Evolutionary conservation across 371 early-diverging fungal genomes (phyloP), one percentile per base, ranked within the genome.

Genomic region (Circinella minor): DNA sequence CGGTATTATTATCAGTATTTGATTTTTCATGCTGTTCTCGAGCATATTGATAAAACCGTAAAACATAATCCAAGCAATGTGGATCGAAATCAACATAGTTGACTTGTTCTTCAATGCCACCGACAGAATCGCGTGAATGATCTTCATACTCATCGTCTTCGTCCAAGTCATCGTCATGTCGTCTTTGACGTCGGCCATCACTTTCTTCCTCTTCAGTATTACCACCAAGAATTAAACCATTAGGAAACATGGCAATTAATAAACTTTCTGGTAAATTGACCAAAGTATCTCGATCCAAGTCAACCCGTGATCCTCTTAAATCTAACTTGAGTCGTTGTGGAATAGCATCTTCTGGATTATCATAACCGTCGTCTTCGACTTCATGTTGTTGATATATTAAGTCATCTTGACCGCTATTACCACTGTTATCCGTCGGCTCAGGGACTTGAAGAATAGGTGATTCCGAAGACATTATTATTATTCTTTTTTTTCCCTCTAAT

Each of bases 211-310:
- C 78, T 39, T 83, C 81, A 20, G 81, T 79, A 59, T 71, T 73
- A 38, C 86, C 81, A 18, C 88, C 83, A 5, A 91, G 83, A 37
- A 90, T 79, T 63, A 92, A 82, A 5, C 94, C 94, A 65, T 91
- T 88, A 13, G 94, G 94, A 70, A 94, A 94, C 94, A 94, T 94
- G 73, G 90, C 91, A 78, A 90, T 89, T 61, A 93, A 80, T 64
- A 94, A 77, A 62, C 89, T 88, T 72, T 94, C 93, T 10, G 94
- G 94, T 37, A 94, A 77, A 72, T 86, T 89, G 73, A 90, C 83
- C 6, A 94, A 82, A 6, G 85, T 85, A 43, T 94, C 92, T 70
- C 93, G 85, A 77, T 91, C 90, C 18, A 94, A 75, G 68, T 90
- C 88, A 66, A 93, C 82, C 11, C 86, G 89, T 27, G 85, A 88